Evolutionary conservation across 2,329 filamentous ascomycete genomes (phyloP).

Genomic region (Nigrospora osmanthi): DNA sequence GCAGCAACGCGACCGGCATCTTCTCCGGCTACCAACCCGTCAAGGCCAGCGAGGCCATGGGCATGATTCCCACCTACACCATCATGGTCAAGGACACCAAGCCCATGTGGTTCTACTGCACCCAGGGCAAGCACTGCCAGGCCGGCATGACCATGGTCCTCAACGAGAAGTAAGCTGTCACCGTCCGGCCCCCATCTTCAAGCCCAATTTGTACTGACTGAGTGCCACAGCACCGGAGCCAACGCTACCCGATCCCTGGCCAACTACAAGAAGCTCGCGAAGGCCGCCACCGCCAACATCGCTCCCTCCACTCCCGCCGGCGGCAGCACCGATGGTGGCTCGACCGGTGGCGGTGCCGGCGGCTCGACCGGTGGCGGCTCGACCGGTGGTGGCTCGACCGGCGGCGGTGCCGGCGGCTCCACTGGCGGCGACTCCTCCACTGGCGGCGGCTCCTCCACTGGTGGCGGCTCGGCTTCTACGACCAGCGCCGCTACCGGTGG

Average conservation of each 20-base stretch:
- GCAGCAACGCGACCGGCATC: slow-evolving; percentile 50
- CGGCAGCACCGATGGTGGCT: slow-evolving; percentile 6
- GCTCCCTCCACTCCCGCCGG: slow-evolving; percentile 13
- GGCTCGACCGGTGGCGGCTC: slow-evolving; percentile 1
- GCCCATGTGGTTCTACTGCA: slow-evolving; percentile 76
- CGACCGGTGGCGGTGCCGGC: background rate
- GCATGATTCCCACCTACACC: slow-evolving; percentile 59
- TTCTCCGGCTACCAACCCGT: slow-evolving; percentile 61
- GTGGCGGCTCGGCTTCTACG: background rate
- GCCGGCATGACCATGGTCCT: slow-evolving; percentile 69
- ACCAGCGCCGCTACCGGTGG: slow-evolving; percentile 9
- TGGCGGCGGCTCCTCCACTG: slow-evolving; percentile 1
- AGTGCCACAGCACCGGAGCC: slow-evolving; percentile 30
- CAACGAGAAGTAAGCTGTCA: slow-evolving; percentile 56
- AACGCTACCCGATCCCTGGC: slow-evolving; percentile 45
- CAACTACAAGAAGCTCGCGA: slow-evolving; percentile 36
- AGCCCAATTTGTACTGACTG: slow-evolving; percentile 3
- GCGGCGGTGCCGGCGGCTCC: slow-evolving; percentile 9
- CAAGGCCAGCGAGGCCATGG: slow-evolving; percentile 37
- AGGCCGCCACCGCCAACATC: slow-evolving; percentile 19
- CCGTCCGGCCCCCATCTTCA: background rate
- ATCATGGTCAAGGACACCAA: slow-evolving; percentile 60
- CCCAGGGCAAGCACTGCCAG: slow-evolving; percentile 67
- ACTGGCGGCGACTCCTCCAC: slow-evolving; percentile 13
- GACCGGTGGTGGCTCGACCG: slow-evolving; percentile 8